Evolutionary conservation across 1,284 basidiomycete species (phyloP).

Genomic region (Malassezia caprae): DNA sequence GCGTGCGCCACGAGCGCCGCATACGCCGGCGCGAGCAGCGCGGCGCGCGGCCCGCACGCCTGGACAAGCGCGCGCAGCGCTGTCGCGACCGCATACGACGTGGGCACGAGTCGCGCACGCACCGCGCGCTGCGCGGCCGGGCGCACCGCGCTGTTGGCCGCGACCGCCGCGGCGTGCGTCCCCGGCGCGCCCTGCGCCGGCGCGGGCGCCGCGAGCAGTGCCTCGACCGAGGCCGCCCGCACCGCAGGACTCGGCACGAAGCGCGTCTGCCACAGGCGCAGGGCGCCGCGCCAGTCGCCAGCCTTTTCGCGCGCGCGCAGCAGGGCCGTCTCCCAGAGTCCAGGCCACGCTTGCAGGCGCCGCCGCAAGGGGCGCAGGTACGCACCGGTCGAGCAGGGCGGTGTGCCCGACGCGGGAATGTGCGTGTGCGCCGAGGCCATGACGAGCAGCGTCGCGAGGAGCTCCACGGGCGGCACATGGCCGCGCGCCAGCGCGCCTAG

Average conservation of each 20-base stretch:
- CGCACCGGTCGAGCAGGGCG: slow-evolving; percentile 1
- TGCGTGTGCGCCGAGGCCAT: slow-evolving; percentile 1
- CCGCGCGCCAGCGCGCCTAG: neutral
- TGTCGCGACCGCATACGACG: neutral
- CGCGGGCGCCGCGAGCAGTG: neutral
- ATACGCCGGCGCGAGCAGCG: neutral
- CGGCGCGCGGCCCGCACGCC: neutral
- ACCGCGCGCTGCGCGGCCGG: neutral
- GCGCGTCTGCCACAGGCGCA: slow-evolving; percentile 14
- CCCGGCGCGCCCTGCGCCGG: neutral
- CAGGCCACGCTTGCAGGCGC: neutral
- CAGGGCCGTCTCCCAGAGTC: slow-evolving; percentile 14
- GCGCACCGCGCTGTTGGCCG: slow-evolving; percentile 6
- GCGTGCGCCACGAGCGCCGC: neutral
- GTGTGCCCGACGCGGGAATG: neutral
- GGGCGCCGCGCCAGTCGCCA: slow-evolving; percentile 9
- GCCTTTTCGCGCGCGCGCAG: slow-evolving; percentile 11
- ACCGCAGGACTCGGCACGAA: slow-evolving; percentile 7
- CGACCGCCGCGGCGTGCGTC: neutral
- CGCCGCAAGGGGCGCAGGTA: slow-evolving; percentile 13
- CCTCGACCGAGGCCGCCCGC: neutral
- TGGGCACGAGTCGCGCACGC: slow-evolving; percentile 3
- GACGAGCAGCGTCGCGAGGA: slow-evolving; percentile 5
- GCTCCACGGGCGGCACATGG: slow-evolving; percentile 4
- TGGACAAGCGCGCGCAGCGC: slow-evolving; percentile 12